Evolutionary conservation across 805 yeast genomes (phyloP).

Genomic region (Monosporozyma siamensis): DNA sequence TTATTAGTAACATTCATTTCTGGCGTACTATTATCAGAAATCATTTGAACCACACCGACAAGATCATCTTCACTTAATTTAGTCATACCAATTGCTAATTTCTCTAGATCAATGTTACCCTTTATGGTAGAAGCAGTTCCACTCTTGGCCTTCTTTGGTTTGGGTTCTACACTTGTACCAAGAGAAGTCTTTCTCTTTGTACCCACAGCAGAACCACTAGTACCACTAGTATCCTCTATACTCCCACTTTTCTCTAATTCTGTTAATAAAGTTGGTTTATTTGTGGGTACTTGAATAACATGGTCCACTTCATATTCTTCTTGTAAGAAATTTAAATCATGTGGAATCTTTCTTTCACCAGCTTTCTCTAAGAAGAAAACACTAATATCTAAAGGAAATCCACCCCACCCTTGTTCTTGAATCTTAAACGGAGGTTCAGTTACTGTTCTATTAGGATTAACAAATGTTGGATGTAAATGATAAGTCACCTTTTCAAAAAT

Average conservation of each 20-base stretch:
- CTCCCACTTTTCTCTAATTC: slow-evolving; percentile 76
- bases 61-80: slow-evolving; percentile 86
- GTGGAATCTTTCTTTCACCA: slow-evolving; percentile 79
- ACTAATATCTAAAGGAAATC: slow-evolving; percentile 78
- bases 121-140: slow-evolving; percentile 40
- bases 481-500: slow-evolving; percentile 90
- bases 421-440: slow-evolving; percentile 80
- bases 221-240: slow-evolving; percentile 44
- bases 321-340: slow-evolving; percentile 80
- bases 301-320: slow-evolving; percentile 76
- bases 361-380: slow-evolving; percentile 76
- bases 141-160: slow-evolving; percentile 44
- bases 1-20: slow-evolving; percentile 96
- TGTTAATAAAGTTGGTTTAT: slow-evolving; percentile 61
- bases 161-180: slow-evolving; percentile 27
- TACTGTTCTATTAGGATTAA: slow-evolving; percentile 73
- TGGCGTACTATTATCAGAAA: slow-evolving; percentile 87
- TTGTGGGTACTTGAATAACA: slow-evolving; percentile 63
- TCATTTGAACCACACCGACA: slow-evolving; percentile 94
- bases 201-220: slow-evolving; percentile 13
- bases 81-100: slow-evolving; percentile 81
- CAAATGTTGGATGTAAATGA: slow-evolving; percentile 89
- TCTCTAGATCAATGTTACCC: slow-evolving; percentile 79
- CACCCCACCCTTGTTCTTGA: slow-evolving; percentile 98
- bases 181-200: slow-evolving; percentile 19